Evolutionary conservation across 164 flowering plant genomes (phyloP).

Genomic region (Litsea cubeba): DNA sequence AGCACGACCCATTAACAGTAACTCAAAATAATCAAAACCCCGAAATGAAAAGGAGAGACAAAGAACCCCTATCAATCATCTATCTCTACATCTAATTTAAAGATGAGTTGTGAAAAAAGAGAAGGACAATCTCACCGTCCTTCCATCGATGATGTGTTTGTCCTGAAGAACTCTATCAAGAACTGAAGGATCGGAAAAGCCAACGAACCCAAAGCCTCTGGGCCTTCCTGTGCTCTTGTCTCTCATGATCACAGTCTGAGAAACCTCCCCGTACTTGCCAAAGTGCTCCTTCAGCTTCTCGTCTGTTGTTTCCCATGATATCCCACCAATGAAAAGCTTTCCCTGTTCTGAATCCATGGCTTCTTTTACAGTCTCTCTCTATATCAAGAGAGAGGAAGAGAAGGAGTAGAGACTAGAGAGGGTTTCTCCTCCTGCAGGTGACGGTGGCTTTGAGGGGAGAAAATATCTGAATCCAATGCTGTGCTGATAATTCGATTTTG

Average conservation of each 20-base stretch:
- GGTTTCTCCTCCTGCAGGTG: background rate
- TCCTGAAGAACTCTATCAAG: conserved; percentile 81
- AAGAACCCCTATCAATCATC: background rate
- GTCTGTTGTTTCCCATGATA: conserved; percentile 88
- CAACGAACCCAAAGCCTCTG: conserved; percentile 70
- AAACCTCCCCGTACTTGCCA: conserved; percentile 63
- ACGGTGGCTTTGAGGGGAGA: background rate
- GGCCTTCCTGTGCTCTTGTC: conserved; percentile 61
- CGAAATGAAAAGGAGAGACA: background rate
- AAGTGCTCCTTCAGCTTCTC: conserved; percentile 76
- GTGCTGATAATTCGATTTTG: background rate
- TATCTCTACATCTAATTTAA: too few relatives aligned
- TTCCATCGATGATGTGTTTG: conserved; percentile 67
- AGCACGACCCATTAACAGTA: background rate
- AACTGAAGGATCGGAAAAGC: conserved; percentile 55
- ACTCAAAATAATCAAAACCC: background rate
- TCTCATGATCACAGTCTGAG: conserved; percentile 70
- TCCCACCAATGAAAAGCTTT: conserved; percentile 89
- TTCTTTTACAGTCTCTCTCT: background rate
- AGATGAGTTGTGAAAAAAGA: background rate
- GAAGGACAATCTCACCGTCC: conserved; percentile 46
- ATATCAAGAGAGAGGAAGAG: background rate
- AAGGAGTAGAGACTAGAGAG: background rate
- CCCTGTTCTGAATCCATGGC: conserved; percentile 87
- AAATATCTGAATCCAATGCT: background rate